Conservation (phyloP, 305 asterid genomes). For the Solanum hybrid region DNA sequence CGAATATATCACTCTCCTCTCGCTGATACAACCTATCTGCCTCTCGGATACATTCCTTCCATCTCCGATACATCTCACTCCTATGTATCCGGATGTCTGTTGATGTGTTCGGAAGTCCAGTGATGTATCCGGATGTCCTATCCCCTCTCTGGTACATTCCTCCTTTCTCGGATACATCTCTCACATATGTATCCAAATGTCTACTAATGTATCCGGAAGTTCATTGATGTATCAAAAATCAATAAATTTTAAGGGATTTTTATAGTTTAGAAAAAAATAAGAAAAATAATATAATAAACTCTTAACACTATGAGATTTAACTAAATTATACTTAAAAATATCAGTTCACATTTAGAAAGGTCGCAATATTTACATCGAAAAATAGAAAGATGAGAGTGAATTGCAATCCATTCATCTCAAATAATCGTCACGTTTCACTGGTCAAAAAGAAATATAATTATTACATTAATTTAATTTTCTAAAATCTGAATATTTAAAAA, state of each 20-base stretch:
- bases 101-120: not conserved
- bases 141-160: not conserved
- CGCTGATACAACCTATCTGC: not conserved
- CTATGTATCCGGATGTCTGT: not conserved
- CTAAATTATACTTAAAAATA: not conserved
- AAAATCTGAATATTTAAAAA: not conserved
- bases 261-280: no score
- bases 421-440: not conserved
- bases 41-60: not conserved
- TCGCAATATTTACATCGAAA: not conserved
- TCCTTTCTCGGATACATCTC: not conserved
- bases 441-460: no score
- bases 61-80: not conserved
- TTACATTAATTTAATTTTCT: not conserved
- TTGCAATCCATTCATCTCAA: not conserved
- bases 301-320: not conserved
- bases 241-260: no score
- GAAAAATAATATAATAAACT: accelerated
- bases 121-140: not conserved
- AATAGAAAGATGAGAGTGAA: not conserved
- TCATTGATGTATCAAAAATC: no score
- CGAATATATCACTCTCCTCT: not conserved
- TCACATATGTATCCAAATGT: not conserved
- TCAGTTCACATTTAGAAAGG: not conserved
- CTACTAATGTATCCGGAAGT: no score